Evolutionary conservation across 345 rosid genomes (phyloP), one percentile per base, ranked within the genome.

Genomic region (Brassica rapa): DNA sequence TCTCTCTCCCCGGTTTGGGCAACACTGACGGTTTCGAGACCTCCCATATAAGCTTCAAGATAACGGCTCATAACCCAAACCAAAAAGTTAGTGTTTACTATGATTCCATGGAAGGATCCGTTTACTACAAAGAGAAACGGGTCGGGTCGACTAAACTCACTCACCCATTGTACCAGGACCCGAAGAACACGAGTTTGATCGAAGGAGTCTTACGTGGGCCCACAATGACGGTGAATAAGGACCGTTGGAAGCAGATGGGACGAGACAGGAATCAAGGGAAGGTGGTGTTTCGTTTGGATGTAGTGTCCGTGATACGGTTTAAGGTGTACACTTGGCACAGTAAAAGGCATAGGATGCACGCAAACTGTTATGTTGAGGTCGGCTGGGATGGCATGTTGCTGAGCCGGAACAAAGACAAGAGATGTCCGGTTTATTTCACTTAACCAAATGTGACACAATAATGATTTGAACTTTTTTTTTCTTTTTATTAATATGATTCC

Each of bases 401-500:
- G 86, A 81, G 83, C 1, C 62, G 12, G 57, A 88, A 64, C 10
- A 86, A 73, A 75, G 77, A 88, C 32, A 85, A 84, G 86, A 85
- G 82, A 75, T 95, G 98, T 77, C 89, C 90, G 1, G 88, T 92
- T 27, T 92, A 90, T 87, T 92, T 94, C 79, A 83, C 87, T 41
- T 94, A 84, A 64, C 68, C 23, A 30, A 62, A 30, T 30, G 39
- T 14, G 66, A 2, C 21, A 62, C 66, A 14, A 62, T 30, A 14
- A 30, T 62, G 41, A 30, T 7, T 62, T 15, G 6, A 2, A n/a
- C 39, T 1, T 14, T 30, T n/a, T 30, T 6, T 30, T n/a, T 29
- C 14, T 5, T 16, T 7, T 32, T 41, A 8, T 30, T 32, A 62
- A 32, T 63, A 35, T 64, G 27, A n/a, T 63, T 16, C 27, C 27